These are phyloP conservation scores for Hyphodiscus sp. DNA, from an alignment of 2,329 filamentous ascomycete genomes.

Conservation along the genomic window DNA sequence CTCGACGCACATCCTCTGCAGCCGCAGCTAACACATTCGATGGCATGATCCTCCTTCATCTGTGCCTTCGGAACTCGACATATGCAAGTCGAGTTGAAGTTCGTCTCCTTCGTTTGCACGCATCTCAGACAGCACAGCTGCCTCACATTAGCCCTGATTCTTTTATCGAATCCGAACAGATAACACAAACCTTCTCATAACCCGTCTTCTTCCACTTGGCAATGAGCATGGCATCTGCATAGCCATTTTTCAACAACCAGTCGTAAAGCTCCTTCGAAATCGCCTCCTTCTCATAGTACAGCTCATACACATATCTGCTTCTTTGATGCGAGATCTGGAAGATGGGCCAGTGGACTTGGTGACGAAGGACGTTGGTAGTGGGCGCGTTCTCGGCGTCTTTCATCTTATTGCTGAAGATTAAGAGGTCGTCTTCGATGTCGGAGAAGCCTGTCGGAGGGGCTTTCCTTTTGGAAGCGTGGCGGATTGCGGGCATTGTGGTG, in stretches of 20 bases:
- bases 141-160: constrained; percentile 7
- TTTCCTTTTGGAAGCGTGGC: constrained; percentile 70
- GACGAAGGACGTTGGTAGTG: constrained; percentile 70
- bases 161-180: constrained; percentile 7
- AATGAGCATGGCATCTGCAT: constrained; percentile 91
- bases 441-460: constrained; percentile 80
- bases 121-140: constrained; percentile 91
- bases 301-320: constrained; percentile 87
- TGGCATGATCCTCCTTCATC: constrained; percentile 81
- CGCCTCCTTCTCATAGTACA: constrained; percentile 97
- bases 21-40: constrained; percentile 93
- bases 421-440: constrained; percentile 80
- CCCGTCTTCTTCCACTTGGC: constrained; percentile 99
- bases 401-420: constrained; percentile 86
- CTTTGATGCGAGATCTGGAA: constrained; percentile 96
- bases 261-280: constrained; percentile 91
- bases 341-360: constrained; percentile 93
- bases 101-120: constrained; percentile 99
- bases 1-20: constrained; percentile 85
- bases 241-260: constrained; percentile 92
- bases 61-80: constrained; percentile 88
- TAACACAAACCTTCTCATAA: constrained; percentile 75
- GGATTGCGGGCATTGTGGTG: constrained; percentile 64
- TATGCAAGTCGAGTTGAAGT: constrained; percentile 96
- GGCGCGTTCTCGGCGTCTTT: constrained; percentile 91